Conservation (phyloP, 768 basidiomycete genomes). For the Rhodotorula babjevae region DNA sequence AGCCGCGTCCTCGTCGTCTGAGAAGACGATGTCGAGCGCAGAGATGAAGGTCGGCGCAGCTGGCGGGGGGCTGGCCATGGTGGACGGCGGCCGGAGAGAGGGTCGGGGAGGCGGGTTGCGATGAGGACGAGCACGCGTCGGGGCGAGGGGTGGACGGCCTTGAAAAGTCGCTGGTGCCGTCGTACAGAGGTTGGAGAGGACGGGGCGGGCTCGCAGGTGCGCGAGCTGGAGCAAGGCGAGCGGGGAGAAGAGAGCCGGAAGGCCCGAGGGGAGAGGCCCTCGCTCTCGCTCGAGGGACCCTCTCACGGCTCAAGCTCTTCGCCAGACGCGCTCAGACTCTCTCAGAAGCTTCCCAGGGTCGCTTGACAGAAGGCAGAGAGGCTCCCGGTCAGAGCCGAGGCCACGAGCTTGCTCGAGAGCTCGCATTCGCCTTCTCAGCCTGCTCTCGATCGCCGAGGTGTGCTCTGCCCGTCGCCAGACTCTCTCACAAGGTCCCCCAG, state of each 20-base stretch:
- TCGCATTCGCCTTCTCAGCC: background rate
- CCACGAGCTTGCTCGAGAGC: too few species aligned
- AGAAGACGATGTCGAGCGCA: conserved; percentile 22
- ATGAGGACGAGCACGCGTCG: background rate
- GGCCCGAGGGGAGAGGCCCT: background rate
- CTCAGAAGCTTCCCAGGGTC: too few species aligned
- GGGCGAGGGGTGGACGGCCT: background rate
- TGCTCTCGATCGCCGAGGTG: background rate
- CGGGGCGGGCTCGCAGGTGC: background rate
- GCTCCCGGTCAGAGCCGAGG: too few species aligned
- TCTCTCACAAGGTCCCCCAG: background rate
- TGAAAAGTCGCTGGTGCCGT: background rate
- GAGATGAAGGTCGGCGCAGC: conserved; percentile 5
- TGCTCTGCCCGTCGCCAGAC: background rate
- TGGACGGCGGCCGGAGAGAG: background rate
- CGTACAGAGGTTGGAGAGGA: background rate
- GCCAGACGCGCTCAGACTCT: background rate
- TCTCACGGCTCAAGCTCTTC: background rate
- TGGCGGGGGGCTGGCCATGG: conserved; percentile 2
- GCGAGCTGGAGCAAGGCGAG: background rate
- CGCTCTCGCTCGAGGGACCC: too few species aligned
- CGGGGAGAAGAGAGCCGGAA: background rate
- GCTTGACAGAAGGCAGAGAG: too few species aligned
- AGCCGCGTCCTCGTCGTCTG: conserved; percentile 5
- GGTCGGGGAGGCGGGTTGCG: background rate